These are phyloP conservation scores for Geotrichum fermentans DNA, from an alignment of 1,139 yeast genomes.

Conservation along the genomic window DNA sequence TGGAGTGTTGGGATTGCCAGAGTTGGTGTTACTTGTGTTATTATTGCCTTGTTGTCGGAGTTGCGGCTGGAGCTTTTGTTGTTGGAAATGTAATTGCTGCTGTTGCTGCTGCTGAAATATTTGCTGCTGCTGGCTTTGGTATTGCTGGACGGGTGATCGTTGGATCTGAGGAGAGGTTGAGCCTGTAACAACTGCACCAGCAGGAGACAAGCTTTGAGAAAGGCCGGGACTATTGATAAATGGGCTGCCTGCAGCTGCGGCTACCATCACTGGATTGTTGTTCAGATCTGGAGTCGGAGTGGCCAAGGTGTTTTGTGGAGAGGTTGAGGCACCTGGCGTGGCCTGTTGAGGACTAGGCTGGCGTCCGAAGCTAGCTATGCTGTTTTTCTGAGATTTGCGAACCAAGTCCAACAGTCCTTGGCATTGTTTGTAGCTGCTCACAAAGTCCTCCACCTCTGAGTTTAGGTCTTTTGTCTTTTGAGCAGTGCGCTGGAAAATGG, in stretches of 20 bases:
- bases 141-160: slow-evolving; percentile 9
- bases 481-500: slow-evolving; percentile 18
- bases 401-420: slow-evolving; percentile 9
- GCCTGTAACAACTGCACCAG: not conserved
- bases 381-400: slow-evolving; percentile 10
- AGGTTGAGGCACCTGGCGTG: slow-evolving; percentile 3
- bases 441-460: slow-evolving; percentile 20
- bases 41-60: slow-evolving; percentile 4
- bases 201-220: slow-evolving; percentile 4
- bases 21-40: slow-evolving; percentile 5
- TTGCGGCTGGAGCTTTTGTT: slow-evolving; percentile 12
- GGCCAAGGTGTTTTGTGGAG: slow-evolving; percentile 8
- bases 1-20: slow-evolving; percentile 6
- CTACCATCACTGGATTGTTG: slow-evolving; percentile 5
- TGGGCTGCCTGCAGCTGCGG: slow-evolving; percentile 12
- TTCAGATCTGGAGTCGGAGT: slow-evolving; percentile 11
- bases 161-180: slow-evolving; percentile 8
- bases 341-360: slow-evolving; percentile 13
- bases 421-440: slow-evolving; percentile 17
- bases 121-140: slow-evolving; percentile 5
- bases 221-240: slow-evolving; percentile 9
- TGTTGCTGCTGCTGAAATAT: slow-evolving; percentile 5
- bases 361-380: slow-evolving; percentile 8
- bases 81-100: slow-evolving; percentile 5
- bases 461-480: slow-evolving; percentile 19